Percentiles rank a stretch among this genome's conserved stretches.
These are phyloP conservation scores for Calonectria hongkongensis DNA, from an alignment of 2,329 filamentous ascomycete species.

Conservation along the genomic window DNA sequence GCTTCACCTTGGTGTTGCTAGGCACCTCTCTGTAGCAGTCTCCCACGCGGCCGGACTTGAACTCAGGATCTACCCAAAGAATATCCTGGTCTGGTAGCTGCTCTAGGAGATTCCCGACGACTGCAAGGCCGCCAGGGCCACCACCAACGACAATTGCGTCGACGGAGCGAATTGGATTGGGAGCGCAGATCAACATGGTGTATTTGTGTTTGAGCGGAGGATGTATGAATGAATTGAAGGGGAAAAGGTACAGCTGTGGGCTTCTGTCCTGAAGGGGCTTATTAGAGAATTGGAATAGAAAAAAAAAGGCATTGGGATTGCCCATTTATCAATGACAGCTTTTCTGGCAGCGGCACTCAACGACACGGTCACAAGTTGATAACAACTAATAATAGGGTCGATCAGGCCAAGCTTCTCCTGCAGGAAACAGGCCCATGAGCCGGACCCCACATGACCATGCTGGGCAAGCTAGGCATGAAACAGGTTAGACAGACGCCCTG, in stretches of 20 bases:
- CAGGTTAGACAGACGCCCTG: background rate
- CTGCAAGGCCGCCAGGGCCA: constrained; percentile 69
- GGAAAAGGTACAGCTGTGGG: background rate
- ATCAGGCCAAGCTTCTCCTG: constrained; percentile 19
- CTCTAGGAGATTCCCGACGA: constrained; percentile 77
- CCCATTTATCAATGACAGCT: background rate
- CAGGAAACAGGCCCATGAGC: background rate
- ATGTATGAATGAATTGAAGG: background rate
- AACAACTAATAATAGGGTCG: constrained; percentile 21
- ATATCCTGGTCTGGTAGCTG: constrained; percentile 63
- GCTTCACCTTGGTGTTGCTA: constrained; percentile 76
- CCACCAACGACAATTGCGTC: constrained; percentile 49
- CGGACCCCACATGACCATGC: constrained; percentile 17
- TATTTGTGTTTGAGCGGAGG: background rate
- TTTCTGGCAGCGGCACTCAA: background rate
- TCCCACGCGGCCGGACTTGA: constrained; percentile 71
- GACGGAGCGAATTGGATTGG: constrained; percentile 58
- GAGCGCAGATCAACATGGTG: constrained; percentile 3
- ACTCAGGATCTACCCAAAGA: constrained; percentile 76
- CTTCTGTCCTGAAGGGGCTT: background rate
- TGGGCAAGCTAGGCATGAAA: background rate
- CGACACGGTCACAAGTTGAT: constrained; percentile 8
- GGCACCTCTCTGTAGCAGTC: constrained; percentile 77
- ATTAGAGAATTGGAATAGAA: background rate
- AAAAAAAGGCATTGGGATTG: background rate